Evolutionary conservation across 208 protist species (phyloP), one percentile per base, ranked within the genome.

Genomic region (Phytomonas francai): DNA sequence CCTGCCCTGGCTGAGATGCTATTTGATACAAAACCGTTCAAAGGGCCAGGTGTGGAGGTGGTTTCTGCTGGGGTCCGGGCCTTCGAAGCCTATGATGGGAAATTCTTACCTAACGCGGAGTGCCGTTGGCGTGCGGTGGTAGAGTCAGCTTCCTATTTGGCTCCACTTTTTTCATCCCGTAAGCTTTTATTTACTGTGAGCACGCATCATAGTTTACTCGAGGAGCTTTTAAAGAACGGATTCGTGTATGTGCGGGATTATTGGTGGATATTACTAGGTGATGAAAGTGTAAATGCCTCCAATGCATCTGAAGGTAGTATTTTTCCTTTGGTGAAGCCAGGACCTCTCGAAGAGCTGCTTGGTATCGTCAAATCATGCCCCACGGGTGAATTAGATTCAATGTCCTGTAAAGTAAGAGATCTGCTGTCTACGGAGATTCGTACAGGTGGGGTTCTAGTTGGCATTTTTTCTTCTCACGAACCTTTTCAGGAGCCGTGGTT

Each of bases 41-140:
- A 96, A 70, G 91, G 91, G 4, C 91, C 91, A 34, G 91, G 91
- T 11, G 84, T 96, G n/a, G 88, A 96, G 76, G 73, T 96, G 59
- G 83, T 96, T 49, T 82, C 86, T 9, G 81, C 84, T 25, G 91
- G 91, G 42, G 78, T 84, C 62, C 84, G 88, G 61, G 87, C 84
- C 57, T 94, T 96, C 69, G 88, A 96, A 76, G 76, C 76, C 59
- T 94, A 94, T 70, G 87, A 94, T 69, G 79, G 73, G 27, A 88
- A 75, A 45, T 96, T 85, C 67, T 78, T 96, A 30, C 7, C 78
- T 9, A 61, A 78, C 42, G 87, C 88, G 6, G 59, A 19, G 34
- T 96, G 91, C 72, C 88, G 88, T 57, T 96, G 91, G 89, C 78
- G 91, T n/a, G 85, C 82, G 2, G 84, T 90, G 39, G 75, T 92